phyloP scores from a whole-genome alignment of 371 early-diverging fungal species.

The Syncephalastrum sp. region DNA sequence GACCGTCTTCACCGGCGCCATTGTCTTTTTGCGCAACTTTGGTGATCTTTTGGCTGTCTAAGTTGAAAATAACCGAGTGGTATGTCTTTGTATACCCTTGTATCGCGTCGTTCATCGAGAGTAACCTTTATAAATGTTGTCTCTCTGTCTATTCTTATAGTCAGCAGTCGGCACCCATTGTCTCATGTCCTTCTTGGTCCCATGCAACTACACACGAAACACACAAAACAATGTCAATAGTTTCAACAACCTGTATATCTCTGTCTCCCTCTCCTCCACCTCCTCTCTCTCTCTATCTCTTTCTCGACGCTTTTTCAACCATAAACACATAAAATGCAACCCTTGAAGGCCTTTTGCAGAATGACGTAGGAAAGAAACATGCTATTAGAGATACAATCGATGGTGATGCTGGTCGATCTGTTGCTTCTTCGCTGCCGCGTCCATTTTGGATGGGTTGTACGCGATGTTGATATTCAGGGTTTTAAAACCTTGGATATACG shows the following conservation, averaged over 20 bases:
- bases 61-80: conserved; percentile 8
- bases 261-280: too few species aligned
- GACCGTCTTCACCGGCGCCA: conserved; percentile 62
- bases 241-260: too few species aligned
- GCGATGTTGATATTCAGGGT: background rate
- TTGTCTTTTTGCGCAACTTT: conserved; percentile 65
- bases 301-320: too few species aligned
- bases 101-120: background rate
- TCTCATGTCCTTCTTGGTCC: too few species aligned
- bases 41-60: conserved; percentile 66
- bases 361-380: background rate
- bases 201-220: too few species aligned
- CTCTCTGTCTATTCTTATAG: background rate
- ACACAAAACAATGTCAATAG: too few species aligned
- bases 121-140: background rate
- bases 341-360: too few species aligned
- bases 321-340: background rate
- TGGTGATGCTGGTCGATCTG: conserved; percentile 35
- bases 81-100: background rate
- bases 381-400: conserved; percentile 39
- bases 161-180: background rate
- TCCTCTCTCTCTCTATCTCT: too few species aligned
- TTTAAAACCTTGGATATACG: conserved; percentile 27
- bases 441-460: conserved; percentile 19
- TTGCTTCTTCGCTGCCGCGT: conserved; percentile 7